These are phyloP conservation scores for Thoreauomyces humboldtii DNA, from an alignment of 192 early-diverging fungal genomes.

Conservation along the genomic window DNA sequence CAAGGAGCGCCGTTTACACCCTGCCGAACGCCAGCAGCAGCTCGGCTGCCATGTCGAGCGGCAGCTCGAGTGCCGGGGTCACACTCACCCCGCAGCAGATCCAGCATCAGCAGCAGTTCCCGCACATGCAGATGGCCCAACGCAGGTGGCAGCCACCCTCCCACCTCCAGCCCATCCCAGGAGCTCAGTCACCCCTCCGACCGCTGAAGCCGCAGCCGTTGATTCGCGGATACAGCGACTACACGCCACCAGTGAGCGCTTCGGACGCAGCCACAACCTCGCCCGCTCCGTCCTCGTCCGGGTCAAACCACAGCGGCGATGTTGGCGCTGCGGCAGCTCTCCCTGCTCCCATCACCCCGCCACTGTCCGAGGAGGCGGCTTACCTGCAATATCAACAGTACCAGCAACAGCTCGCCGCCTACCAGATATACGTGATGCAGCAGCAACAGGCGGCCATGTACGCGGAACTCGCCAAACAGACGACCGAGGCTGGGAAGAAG, in stretches of 20 bases:
- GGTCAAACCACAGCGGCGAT: neutral
- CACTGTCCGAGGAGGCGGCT: neutral
- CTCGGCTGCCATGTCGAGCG: neutral
- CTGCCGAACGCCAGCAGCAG: neutral
- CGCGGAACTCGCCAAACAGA: neutral
- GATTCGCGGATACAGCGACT: slow-evolving; percentile 3
- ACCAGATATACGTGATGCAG: slow-evolving; percentile 10
- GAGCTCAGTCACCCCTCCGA: neutral
- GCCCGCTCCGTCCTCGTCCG: no score
- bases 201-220: neutral
- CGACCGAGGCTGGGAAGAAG: neutral
- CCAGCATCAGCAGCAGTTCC: no score
- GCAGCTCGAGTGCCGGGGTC: slow-evolving; percentile 11
- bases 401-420: slow-evolving; percentile 11
- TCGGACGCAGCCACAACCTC: neutral
- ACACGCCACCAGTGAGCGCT: neutral
- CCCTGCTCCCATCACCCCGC: neutral
- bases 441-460: slow-evolving; percentile 13
- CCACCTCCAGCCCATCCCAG: slow-evolving; percentile 1
- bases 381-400: slow-evolving; percentile 11
- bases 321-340: neutral
- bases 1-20: neutral
- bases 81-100: neutral
- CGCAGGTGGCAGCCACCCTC: slow-evolving; percentile 1
- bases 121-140: no score